These are phyloP conservation scores for Lasiosphaeris hirsuta DNA, from an alignment of 495 filamentous ascomycete species.

Conservation along the genomic window DNA sequence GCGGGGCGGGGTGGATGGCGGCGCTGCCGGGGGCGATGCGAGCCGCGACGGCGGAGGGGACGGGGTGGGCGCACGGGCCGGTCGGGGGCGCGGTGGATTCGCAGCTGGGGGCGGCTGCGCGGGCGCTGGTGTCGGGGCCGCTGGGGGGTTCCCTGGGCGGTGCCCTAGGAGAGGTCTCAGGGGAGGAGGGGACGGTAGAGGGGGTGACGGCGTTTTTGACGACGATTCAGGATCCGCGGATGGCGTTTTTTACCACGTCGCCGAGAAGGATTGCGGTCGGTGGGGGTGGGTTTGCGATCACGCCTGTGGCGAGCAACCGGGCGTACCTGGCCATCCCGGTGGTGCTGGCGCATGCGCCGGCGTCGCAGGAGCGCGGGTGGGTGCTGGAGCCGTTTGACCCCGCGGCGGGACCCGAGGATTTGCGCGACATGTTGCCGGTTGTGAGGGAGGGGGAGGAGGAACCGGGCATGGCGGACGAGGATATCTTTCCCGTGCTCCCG, in stretches of 20 bases:
- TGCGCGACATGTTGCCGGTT: not conserved
- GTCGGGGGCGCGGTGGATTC: not conserved
- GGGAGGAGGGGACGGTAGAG: not conserved
- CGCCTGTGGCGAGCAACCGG: conserved; percentile 5
- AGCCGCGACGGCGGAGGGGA: not conserved
- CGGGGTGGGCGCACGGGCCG: conserved; percentile 1
- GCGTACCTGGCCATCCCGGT: conserved; percentile 19
- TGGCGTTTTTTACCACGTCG: conserved; percentile 6
- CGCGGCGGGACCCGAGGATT: not conserved
- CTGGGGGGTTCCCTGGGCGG: not conserved
- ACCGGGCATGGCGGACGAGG: not conserved
- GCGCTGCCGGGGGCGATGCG: no score
- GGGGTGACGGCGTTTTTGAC: conserved; percentile 3
- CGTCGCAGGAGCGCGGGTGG: conserved; percentile 16
- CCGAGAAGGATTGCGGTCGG: conserved; percentile 5
- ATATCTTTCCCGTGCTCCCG: conserved; percentile 15
- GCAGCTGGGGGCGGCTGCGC: not conserved
- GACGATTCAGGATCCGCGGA: conserved; percentile 18
- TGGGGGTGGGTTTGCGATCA: conserved; percentile 1
- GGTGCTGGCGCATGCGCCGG: conserved; percentile 11
- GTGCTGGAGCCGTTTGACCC: conserved; percentile 25
- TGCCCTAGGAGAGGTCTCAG: not conserved
- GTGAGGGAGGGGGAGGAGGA: not conserved
- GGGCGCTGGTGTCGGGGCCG: conserved; percentile 1
- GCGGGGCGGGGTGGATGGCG: no score